These are phyloP conservation scores for Lactuca sativa DNA, from an alignment of 129 eudicot genomes.

Conservation along the genomic window DNA sequence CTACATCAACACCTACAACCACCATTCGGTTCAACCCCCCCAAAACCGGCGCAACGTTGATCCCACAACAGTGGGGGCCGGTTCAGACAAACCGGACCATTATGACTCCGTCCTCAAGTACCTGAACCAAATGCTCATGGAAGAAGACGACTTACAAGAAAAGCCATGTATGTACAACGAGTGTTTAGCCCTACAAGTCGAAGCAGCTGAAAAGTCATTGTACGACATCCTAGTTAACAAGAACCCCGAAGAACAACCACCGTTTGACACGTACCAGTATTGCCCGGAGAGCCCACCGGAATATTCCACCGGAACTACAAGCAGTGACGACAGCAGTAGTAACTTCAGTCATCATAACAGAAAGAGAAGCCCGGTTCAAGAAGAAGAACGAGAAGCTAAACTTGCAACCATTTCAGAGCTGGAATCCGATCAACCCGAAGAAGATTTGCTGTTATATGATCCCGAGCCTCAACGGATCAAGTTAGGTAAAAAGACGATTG, in stretches of 20 bases:
- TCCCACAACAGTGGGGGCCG: conserved; percentile 13
- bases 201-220: conserved; percentile 57
- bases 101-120: conserved; percentile 51
- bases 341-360: conserved; percentile 1
- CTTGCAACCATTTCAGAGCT: conserved; percentile 4
- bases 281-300: conserved; percentile 5
- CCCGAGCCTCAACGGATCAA: conserved; percentile 20
- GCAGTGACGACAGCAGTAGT: conserved; percentile 10
- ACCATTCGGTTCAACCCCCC: conserved; percentile 23
- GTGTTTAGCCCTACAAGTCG: conserved; percentile 50
- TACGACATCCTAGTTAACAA: conserved; percentile 45
- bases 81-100: conserved; percentile 36
- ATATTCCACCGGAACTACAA: conserved; percentile 1
- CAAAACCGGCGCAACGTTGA: not conserved
- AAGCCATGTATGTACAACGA: conserved; percentile 54
- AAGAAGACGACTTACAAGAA: conserved; percentile 55
- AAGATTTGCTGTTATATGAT: conserved; percentile 27
- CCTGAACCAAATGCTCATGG: conserved; percentile 59
- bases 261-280: not conserved
- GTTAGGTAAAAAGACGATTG: conserved; percentile 18
- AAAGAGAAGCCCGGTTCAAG: conserved; percentile 30
- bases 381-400: conserved; percentile 22
- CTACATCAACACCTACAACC: conserved; percentile 33
- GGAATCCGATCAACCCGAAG: conserved; percentile 29
- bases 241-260: conserved; percentile 13